phyloP scores from a whole-genome alignment of 164 flowering plant species.

The Amborella trichopoda region DNA sequence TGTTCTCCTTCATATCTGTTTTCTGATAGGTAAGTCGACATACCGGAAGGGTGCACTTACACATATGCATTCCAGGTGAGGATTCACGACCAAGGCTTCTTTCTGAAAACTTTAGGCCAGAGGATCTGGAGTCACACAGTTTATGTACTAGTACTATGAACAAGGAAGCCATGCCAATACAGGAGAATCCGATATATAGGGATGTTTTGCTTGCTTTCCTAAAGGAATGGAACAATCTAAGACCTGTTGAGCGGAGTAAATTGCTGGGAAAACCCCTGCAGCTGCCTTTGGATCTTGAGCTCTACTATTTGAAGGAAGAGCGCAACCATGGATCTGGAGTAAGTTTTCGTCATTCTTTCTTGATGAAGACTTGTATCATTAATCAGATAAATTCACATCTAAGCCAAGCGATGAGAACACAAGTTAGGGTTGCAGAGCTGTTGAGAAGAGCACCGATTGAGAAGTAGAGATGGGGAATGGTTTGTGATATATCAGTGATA shows the following conservation, averaged over 20 bases:
- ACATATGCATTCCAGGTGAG: constrained; percentile 49
- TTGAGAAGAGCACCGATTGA: no score
- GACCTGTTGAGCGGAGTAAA: constrained; percentile 54
- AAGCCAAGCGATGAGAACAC: no score
- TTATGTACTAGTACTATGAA: constrained; percentile 9
- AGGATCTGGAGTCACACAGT: constrained; percentile 44
- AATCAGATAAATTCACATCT: no score
- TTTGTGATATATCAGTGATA: no score
- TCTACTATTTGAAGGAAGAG: constrained; percentile 58
- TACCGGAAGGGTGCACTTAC: constrained; percentile 82
- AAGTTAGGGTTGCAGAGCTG: no score
- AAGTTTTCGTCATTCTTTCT: no score
- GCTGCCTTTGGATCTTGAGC: constrained; percentile 61
- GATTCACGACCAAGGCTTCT: constrained; percentile 70
- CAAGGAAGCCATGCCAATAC: constrained; percentile 15
- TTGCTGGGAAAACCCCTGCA: constrained; percentile 73
- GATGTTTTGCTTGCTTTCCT: constrained; percentile 35
- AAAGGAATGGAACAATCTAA: constrained; percentile 61
- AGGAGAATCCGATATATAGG: constrained; percentile 28
- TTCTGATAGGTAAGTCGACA: constrained; percentile 66
- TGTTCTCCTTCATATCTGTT: not conserved
- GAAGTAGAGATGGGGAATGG: no score
- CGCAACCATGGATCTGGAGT: constrained; percentile 56
- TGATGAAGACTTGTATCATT: no score
- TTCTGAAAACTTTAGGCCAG: constrained; percentile 60